Percentiles rank a stretch among this genome's conserved stretches.
Conservation (phyloP, 345 rosid genomes). For the Salix dunnii region DNA sequence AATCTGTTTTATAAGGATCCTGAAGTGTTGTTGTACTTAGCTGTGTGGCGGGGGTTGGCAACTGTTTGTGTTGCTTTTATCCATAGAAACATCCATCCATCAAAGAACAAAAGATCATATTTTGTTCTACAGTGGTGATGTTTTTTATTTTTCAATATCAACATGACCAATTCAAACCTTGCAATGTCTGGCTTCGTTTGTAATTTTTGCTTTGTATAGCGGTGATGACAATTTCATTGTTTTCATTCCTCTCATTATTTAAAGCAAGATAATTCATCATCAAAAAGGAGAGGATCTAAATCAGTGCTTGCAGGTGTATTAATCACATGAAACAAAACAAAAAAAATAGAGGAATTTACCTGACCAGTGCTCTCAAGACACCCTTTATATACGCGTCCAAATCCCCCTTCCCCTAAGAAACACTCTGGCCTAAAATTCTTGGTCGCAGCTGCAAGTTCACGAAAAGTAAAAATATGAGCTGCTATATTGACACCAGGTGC, state of each 20-base stretch:
- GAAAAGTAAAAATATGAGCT: conserved; percentile 84
- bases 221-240: no score
- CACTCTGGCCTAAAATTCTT: conserved; percentile 84
- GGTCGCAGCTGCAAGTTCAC: conserved; percentile 89
- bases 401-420: conserved; percentile 97
- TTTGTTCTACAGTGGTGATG: neutral
- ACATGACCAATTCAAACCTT: conserved; percentile 7
- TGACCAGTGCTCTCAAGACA: conserved; percentile 85
- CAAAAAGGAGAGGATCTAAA: neutral
- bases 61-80: no score
- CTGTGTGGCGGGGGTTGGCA: no score
- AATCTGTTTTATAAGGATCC: neutral
- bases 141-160: neutral
- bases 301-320: neutral
- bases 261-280: neutral
- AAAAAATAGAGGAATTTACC: conserved; percentile 38
- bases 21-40: neutral
- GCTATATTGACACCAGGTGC: conserved; percentile 60
- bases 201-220: no score
- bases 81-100: no score
- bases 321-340: neutral
- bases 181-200: neutral
- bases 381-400: conserved; percentile 93
- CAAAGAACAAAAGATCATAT: no score
- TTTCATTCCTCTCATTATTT: neutral